phyloP scores from a whole-genome alignment of 202 grass and related monocot species.

The Digitaria exilis region DNA sequence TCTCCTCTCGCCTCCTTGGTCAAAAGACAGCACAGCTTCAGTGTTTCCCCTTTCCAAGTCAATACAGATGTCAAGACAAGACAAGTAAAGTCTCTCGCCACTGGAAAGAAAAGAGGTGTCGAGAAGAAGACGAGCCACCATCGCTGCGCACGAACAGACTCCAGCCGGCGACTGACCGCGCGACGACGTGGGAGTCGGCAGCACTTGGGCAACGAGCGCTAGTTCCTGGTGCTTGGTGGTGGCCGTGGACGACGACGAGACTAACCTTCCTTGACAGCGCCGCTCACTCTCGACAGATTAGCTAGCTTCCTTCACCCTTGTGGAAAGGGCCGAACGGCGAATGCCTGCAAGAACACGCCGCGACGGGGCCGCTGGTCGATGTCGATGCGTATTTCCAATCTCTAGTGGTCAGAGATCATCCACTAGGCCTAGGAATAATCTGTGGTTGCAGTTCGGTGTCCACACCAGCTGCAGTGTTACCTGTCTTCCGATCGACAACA shows the following conservation, averaged over 20 bases:
- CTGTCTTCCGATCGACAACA: background rate
- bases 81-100: background rate
- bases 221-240: background rate
- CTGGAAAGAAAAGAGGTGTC: background rate
- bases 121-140: background rate
- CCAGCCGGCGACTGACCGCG: background rate
- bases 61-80: background rate
- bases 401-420: background rate
- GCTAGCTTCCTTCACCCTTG: background rate
- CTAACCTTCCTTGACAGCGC: background rate
- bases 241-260: background rate
- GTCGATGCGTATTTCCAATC: background rate
- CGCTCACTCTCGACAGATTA: too few relatives aligned
- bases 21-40: too few relatives aligned
- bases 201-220: too few relatives aligned
- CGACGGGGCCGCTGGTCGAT: background rate
- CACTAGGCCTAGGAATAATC: background rate
- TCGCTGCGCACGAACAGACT: background rate
- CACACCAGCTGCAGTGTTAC: background rate
- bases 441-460: background rate
- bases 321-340: slow-evolving; percentile 26
- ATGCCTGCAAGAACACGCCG: slow-evolving; percentile 1
- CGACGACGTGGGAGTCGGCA: background rate
- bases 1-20: too few relatives aligned
- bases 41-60: too few relatives aligned